Evolutionary conservation across 768 basidiomycete genomes (phyloP), one percentile per base, ranked within the genome.

Genomic region (Amanita muscaria): DNA sequence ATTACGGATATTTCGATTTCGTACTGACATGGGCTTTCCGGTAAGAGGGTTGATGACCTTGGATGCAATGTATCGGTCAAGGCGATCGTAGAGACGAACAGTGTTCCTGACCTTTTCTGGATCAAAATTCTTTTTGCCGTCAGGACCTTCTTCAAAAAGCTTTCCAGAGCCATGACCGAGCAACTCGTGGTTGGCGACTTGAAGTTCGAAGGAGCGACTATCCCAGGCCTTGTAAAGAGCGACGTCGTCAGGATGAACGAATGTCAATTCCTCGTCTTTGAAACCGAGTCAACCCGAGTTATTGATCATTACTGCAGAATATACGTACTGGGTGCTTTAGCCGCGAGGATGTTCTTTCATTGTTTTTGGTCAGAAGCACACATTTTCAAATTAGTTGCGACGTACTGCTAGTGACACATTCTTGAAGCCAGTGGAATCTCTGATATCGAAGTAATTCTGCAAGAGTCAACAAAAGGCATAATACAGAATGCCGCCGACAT

Each of bases 181-280:
- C 1, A 92, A 66, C 53, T 92, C 90, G 59, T 92, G 90, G 56
- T 88, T 90, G 9, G 90, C 90, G 15, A 93, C 89, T 54, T 91
- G 90, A 0, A 93, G 67, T 52, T 91, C 88, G 53, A 91, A 91
- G 0, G 87, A 77, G 14, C 75, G 71, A 27, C 69, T 74, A 49
- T 89, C 83, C 88, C 86, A 91, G 27, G 71, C 66, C 53, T 83
- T 80, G 64, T 85, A 90, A 11, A 87, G 64, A 6, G 70, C 74
- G 18, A 77, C 69, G 55, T 92, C 90, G 47, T 82, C 79, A 8
- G 84, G 83, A 40, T 85, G 83, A 42, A 91, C 74, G 59, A 93
- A 92, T 0, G 88, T 88, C 19, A 86, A 57, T 56, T 80, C 76
- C 58, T 92, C 83, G 48, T 80, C 84, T 86, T 50, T 12, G 12